phyloP scores from a whole-genome alignment of 441 rosid species.

The Eutrema salsugineum region DNA sequence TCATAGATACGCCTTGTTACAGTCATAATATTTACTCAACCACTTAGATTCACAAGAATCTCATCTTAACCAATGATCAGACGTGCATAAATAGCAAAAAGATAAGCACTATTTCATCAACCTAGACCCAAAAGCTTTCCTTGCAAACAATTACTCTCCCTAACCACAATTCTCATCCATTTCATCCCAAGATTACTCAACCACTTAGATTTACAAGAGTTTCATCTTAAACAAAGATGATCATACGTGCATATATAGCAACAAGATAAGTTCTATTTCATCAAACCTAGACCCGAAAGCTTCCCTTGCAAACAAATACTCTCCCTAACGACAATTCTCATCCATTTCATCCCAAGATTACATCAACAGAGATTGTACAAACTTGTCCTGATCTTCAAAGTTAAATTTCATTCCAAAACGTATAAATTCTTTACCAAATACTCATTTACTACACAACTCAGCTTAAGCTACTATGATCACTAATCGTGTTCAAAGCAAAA shows the following conservation, averaged over 20 bases:
- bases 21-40: neutral
- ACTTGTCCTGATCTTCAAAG: neutral
- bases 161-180: neutral
- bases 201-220: too few relatives aligned
- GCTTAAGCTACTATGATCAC: neutral
- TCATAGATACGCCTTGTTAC: neutral
- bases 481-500: neutral
- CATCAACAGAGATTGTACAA: neutral
- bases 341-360: neutral
- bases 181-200: neutral
- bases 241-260: too few relatives aligned
- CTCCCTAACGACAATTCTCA: neutral
- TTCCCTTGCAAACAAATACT: neutral
- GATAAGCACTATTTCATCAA: neutral
- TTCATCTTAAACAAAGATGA: too few relatives aligned
- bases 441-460: neutral
- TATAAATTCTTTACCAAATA: neutral
- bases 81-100: neutral
- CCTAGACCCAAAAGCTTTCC: neutral
- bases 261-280: neutral
- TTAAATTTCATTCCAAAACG: neutral
- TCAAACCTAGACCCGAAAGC: neutral
- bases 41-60: neutral
- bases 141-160: neutral
- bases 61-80: neutral